phyloP scores from a whole-genome alignment of 2,329 filamentous ascomycete genomes.

The Phoma sp. region DNA sequence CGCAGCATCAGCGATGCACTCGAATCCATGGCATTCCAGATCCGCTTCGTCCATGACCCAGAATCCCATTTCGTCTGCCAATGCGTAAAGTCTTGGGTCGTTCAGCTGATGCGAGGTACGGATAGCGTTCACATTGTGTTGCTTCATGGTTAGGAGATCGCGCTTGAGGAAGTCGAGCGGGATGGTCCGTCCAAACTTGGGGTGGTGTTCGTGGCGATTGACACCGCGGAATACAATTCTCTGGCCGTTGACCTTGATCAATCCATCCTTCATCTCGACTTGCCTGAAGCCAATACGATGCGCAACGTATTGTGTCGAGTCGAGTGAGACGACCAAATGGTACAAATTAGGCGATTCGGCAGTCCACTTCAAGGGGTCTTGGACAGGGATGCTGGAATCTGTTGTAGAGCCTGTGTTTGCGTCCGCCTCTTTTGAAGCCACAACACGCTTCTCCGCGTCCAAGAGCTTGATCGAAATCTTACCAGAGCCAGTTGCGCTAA shows the following conservation, averaged over 20 bases:
- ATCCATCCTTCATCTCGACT: slow-evolving; percentile 66
- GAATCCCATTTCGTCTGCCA: slow-evolving; percentile 70
- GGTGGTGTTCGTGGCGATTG: slow-evolving; percentile 76
- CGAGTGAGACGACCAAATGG: slow-evolving; percentile 56
- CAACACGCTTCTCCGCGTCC: slow-evolving; percentile 48
- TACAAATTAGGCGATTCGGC: slow-evolving; percentile 71
- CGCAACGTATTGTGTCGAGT: slow-evolving; percentile 49
- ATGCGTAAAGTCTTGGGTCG: slow-evolving; percentile 64
- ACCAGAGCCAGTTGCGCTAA: slow-evolving; percentile 51
- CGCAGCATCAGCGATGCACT: slow-evolving; percentile 43
- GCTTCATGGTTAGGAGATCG: slow-evolving; percentile 72
- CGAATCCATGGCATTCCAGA: slow-evolving; percentile 56
- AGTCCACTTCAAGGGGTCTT: slow-evolving; percentile 69
- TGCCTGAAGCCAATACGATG: slow-evolving; percentile 69
- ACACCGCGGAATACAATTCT: slow-evolving; percentile 68
- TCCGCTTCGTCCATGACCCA: slow-evolving; percentile 68
- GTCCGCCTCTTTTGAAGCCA: slow-evolving; percentile 20
- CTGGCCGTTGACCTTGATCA: slow-evolving; percentile 68
- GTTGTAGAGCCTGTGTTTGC: slow-evolving; percentile 22
- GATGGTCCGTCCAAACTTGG: slow-evolving; percentile 66
- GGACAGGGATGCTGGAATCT: slow-evolving; percentile 52
- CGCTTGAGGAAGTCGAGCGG: slow-evolving; percentile 66
- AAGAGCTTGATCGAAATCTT: slow-evolving; percentile 54
- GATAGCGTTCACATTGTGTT: slow-evolving; percentile 73
- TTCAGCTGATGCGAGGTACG: slow-evolving; percentile 73